A percentile compares a stretch with the other conserved stretches of the same genome.
These are phyloP conservation scores for Harringtonia lauricola DNA, from an alignment of 2,329 filamentous ascomycete genomes.

Conservation along the genomic window DNA sequence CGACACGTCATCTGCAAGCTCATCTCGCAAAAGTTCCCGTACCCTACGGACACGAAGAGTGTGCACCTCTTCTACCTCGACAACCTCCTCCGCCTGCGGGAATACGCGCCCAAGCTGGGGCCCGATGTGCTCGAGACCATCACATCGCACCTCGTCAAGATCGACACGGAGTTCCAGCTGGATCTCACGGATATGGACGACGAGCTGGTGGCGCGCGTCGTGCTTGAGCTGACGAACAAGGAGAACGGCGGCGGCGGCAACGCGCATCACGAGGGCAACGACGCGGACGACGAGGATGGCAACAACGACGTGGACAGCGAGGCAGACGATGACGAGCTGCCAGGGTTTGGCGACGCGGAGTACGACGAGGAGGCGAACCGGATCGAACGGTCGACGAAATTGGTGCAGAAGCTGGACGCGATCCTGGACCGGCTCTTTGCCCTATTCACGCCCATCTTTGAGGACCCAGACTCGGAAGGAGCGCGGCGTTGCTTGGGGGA, in stretches of 20 bases:
- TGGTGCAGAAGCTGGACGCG: slow-evolving; percentile 82
- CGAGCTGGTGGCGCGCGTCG: slow-evolving; percentile 65
- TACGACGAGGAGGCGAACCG: slow-evolving; percentile 51
- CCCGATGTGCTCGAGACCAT: slow-evolving; percentile 75
- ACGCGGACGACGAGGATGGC: slow-evolving; percentile 9
- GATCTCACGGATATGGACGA: slow-evolving; percentile 91
- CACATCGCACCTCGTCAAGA: slow-evolving; percentile 77
- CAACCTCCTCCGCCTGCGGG: slow-evolving; percentile 67
- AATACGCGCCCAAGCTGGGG: slow-evolving; percentile 67
- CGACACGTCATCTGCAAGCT: slow-evolving; percentile 58
- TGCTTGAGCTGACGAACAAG: slow-evolving; percentile 34
- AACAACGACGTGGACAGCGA: slow-evolving; percentile 26
- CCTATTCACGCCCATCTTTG: slow-evolving; percentile 66
- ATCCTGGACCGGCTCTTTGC: slow-evolving; percentile 82
- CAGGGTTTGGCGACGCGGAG: slow-evolving; percentile 62
- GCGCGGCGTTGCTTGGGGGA: slow-evolving; percentile 66
- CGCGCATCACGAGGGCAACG: slow-evolving; percentile 4
- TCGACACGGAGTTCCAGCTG: slow-evolving; percentile 90
- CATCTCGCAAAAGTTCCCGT: slow-evolving; percentile 61
- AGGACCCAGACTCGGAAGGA: slow-evolving; percentile 53
- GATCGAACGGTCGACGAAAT: slow-evolving; percentile 64
- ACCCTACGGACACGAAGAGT: slow-evolving; percentile 62
- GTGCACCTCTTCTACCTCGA: slow-evolving; percentile 81
- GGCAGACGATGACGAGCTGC: slow-evolving; percentile 48
- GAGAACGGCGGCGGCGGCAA: slow-evolving; percentile 11